These are phyloP conservation scores for Basipetospora sp. DNA, from an alignment of 2,329 filamentous ascomycete species.

Conservation along the genomic window DNA sequence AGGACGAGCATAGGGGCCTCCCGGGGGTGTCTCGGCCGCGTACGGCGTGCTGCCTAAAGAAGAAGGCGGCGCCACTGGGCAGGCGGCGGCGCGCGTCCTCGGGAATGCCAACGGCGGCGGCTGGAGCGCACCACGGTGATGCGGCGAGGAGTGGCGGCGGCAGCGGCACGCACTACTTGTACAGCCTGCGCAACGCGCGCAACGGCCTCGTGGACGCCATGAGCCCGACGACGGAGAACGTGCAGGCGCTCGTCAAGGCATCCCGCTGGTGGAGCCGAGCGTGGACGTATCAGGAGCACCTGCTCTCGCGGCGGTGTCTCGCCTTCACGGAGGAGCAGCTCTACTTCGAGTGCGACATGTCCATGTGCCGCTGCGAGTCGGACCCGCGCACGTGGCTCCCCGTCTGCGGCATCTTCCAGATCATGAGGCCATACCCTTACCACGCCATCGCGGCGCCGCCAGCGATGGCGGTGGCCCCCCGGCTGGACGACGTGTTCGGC, in stretches of 20 bases:
- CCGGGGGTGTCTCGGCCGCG: conserved; percentile 1
- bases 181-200: not conserved
- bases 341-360: conserved; percentile 12
- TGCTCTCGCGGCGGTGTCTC: conserved; percentile 8
- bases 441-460: not conserved
- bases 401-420: not conserved
- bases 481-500: not conserved
- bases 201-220: not conserved
- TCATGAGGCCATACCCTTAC: conserved; percentile 1
- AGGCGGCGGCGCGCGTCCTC: not conserved
- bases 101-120: not conserved
- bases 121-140: no score
- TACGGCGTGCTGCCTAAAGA: conserved; percentile 1
- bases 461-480: not conserved
- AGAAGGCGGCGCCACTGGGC: not conserved
- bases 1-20: not conserved
- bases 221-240: not conserved
- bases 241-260: conserved; percentile 1
- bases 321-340: conserved; percentile 12
- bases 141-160: no score
- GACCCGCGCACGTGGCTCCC: not conserved
- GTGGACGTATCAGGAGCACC: conserved; percentile 10
- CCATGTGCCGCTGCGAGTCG: not conserved
- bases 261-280: conserved; percentile 9
- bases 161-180: no score